phyloP scores from a whole-genome alignment of 352 stramenopile genomes.

The Phytophthora cactorum region DNA sequence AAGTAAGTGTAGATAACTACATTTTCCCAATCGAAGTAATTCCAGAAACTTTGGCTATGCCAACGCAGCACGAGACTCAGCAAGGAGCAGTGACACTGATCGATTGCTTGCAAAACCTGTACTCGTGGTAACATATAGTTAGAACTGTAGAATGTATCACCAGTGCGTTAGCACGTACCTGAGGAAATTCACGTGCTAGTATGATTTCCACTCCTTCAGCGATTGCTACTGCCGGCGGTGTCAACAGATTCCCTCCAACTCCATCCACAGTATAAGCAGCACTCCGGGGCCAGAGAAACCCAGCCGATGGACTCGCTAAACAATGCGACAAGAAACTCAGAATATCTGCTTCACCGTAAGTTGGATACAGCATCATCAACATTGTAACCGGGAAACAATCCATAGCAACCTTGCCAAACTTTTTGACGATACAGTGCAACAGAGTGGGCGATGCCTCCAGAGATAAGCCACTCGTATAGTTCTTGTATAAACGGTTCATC shows the following conservation, averaged over 20 bases:
- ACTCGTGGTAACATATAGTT: background rate
- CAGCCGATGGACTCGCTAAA: slow-evolving; percentile 24
- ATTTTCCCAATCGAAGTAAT: slow-evolving; percentile 73
- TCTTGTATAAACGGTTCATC: slow-evolving; percentile 74
- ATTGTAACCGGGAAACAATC: slow-evolving; percentile 59
- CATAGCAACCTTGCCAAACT: slow-evolving; percentile 50
- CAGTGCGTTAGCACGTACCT: slow-evolving; percentile 35
- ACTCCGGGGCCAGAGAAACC: slow-evolving; percentile 49
- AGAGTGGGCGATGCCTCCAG: slow-evolving; percentile 50
- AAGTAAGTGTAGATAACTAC: slow-evolving; percentile 61
- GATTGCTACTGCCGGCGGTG: slow-evolving; percentile 20
- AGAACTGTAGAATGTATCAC: background rate
- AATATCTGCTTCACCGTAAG: slow-evolving; percentile 41
- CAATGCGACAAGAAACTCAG: slow-evolving; percentile 43
- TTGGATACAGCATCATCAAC: slow-evolving; percentile 64
- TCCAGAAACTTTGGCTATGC: slow-evolving; percentile 71
- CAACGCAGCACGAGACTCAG: slow-evolving; percentile 53
- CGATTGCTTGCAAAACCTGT: slow-evolving; percentile 51
- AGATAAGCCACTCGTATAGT: slow-evolving; percentile 47
- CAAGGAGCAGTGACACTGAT: slow-evolving; percentile 56
- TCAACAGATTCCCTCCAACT: background rate
- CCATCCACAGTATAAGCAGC: background rate
- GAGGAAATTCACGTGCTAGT: slow-evolving; percentile 52
- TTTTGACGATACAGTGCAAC: slow-evolving; percentile 62
- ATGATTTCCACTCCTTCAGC: slow-evolving; percentile 54